phyloP scores from a whole-genome alignment of 169 alveolate genomes.

The Cryptosporidium muris region DNA sequence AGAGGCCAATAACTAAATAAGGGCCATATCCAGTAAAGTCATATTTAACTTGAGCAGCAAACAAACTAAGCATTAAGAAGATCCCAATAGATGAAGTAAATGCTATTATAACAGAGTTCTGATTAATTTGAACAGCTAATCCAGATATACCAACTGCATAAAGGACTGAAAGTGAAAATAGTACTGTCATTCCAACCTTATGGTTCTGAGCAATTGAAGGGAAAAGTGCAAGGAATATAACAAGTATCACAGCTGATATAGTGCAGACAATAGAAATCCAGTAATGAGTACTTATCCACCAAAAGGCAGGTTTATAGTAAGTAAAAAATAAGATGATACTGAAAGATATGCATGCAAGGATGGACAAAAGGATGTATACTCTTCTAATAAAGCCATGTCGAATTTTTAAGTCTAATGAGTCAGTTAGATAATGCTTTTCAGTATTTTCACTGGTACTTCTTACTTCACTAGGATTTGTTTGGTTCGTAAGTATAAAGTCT shows the following conservation, averaged over 20 bases:
- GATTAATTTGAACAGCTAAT: constrained; percentile 68
- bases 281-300: constrained; percentile 56
- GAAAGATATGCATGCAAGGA: constrained; percentile 79
- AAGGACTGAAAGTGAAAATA: constrained; percentile 67
- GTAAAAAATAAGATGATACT: constrained; percentile 71
- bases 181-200: constrained; percentile 35
- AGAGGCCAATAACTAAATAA: constrained; percentile 71
- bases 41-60: constrained; percentile 81
- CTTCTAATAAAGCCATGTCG: constrained; percentile 85
- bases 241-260: constrained; percentile 69
- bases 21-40: constrained; percentile 84
- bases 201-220: constrained; percentile 73
- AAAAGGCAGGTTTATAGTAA: constrained; percentile 66
- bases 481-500: no score
- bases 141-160: constrained; percentile 71
- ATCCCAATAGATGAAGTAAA: constrained; percentile 80
- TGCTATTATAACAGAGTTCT: constrained; percentile 77
- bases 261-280: constrained; percentile 70
- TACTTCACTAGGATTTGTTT: no score
- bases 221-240: constrained; percentile 62
- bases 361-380: constrained; percentile 81
- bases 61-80: constrained; percentile 78
- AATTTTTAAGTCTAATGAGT: constrained; percentile 2
- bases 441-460: no score
- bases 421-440: no score